These are phyloP conservation scores for Globisporangium iwayamae DNA, from an alignment of 352 stramenopile genomes.

Conservation along the genomic window DNA sequence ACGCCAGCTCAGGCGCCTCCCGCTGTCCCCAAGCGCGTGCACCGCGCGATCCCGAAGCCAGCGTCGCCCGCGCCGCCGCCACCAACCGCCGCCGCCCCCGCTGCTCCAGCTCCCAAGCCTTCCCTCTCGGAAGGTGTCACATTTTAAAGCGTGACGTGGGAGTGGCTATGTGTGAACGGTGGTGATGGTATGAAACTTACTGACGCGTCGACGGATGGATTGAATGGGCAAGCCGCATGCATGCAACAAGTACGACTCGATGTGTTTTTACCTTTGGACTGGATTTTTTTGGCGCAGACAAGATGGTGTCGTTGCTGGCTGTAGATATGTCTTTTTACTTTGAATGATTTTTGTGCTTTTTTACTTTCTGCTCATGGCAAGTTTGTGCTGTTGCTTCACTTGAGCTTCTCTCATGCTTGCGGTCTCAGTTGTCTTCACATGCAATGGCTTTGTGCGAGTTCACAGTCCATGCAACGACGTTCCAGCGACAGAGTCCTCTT, in stretches of 20 bases:
- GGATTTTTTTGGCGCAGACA: constrained; percentile 2
- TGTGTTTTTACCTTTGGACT: constrained; percentile 14
- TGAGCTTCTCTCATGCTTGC: not conserved
- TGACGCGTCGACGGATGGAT: constrained; percentile 3
- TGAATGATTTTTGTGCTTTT: constrained; percentile 8
- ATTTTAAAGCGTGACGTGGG: constrained; percentile 14
- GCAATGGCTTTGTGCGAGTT: not conserved
- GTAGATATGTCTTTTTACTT: constrained; percentile 8
- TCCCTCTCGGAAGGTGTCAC: constrained; percentile 6
- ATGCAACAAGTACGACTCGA: constrained; percentile 9
- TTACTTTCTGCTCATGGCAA: not conserved
- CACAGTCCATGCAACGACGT: no score
- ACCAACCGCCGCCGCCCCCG: constrained; percentile 4
- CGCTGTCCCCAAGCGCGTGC: constrained; percentile 16
- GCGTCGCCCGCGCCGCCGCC: constrained; percentile 13
- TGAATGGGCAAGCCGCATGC: constrained; percentile 4
- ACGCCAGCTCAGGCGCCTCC: constrained; percentile 5
- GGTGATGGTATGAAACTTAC: constrained; percentile 10
- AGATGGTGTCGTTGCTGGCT: constrained; percentile 5
- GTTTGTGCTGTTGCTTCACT: not conserved
- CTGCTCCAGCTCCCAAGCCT: constrained; percentile 13
- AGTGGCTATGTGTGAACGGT: constrained; percentile 1
- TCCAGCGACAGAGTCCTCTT: no score
- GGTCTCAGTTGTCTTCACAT: not conserved
- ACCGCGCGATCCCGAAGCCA: constrained; percentile 21